These are phyloP conservation scores for Macaranga tanarius DNA, from an alignment of 441 rosid species.

Conservation along the genomic window DNA sequence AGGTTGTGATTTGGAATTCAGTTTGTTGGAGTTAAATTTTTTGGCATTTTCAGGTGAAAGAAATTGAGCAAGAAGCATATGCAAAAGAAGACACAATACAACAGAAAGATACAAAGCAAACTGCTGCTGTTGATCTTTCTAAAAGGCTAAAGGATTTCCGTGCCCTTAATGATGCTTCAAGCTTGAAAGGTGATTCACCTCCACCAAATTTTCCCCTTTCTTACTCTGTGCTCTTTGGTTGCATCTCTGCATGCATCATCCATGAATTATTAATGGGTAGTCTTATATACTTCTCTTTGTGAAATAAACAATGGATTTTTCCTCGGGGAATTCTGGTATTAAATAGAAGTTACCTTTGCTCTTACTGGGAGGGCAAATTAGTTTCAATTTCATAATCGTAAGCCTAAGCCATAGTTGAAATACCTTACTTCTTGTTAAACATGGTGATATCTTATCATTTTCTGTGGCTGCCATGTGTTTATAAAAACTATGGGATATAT, in stretches of 20 bases:
- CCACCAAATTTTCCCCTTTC: background rate
- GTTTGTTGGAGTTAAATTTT: background rate
- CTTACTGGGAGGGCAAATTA: background rate
- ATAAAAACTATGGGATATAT: no score
- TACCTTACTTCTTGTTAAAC: no score
- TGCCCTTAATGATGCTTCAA: conserved; percentile 55
- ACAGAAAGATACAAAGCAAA: conserved; percentile 60
- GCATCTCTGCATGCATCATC: no score
- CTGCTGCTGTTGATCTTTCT: conserved; percentile 76
- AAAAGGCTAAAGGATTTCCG: conserved; percentile 73
- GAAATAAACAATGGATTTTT: no score
- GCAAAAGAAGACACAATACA: conserved; percentile 45
- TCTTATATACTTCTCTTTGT: no score
- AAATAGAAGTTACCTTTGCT: background rate
- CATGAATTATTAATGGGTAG: no score
- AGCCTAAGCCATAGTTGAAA: background rate
- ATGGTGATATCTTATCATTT: no score
- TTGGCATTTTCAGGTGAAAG: conserved; percentile 57
- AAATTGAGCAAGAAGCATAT: conserved; percentile 70
- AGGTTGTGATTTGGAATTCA: background rate
- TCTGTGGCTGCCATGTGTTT: no score
- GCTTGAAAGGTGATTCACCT: conserved; percentile 57
- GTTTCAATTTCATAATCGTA: background rate
- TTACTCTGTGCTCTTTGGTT: background rate
- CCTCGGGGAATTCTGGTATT: background rate